Base-by-base conservation (phyloP, 2,329 filamentous ascomycete genomes). In the Cladosporium cucumerinum region DNA sequence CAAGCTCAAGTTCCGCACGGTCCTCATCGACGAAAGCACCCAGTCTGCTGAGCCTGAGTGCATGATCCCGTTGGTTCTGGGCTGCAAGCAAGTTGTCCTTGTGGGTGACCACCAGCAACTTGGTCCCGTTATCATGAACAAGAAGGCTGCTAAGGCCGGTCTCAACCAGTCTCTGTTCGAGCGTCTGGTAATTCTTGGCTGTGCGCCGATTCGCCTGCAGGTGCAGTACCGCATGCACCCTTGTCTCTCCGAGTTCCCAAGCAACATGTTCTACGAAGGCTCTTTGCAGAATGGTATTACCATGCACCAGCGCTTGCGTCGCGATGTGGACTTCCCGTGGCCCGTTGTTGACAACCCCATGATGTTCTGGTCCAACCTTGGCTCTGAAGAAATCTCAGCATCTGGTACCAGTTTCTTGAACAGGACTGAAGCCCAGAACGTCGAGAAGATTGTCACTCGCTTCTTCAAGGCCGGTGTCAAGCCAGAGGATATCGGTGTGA, bases 351-450 rank as follows among this genome's bases (percentile, higher is more conserved):
- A 98, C 76, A 92, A 89, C 71, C 95, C 95, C 3, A 99, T 99
- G 95, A 98, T 98, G 95, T 99, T 99, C 81, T 99, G 95, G 95
- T 96, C 93, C 28, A 99, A 99, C 76, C 82, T 97, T 63, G 95
- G 95, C 66, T 96, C 96, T 66, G 95, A 99, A 78, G 95, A 99
- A 78, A 99, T 99, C 59, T 97, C 94, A 7, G 95, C 95, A 1
- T 97, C 93, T 28, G 95, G 95, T 74, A 99, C 95, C 2, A 98
- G 94, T 2, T 99, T 99, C 75, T 89, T 99, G 70, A 99, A 99
- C 79, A 91, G 95, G 55, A 98, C 95, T 1, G 95, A 99, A 78
- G 93, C 95, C 4, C 91, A 93, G 55, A 98, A 98, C 69, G 95
- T 99, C 34, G 95, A 99, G 80, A 99, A 99, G 84, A 93, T 97